Evolutionary conservation across 768 basidiomycete species (phyloP), one percentile per base, ranked within the genome.

Genomic region (Trametes meyenii): DNA sequence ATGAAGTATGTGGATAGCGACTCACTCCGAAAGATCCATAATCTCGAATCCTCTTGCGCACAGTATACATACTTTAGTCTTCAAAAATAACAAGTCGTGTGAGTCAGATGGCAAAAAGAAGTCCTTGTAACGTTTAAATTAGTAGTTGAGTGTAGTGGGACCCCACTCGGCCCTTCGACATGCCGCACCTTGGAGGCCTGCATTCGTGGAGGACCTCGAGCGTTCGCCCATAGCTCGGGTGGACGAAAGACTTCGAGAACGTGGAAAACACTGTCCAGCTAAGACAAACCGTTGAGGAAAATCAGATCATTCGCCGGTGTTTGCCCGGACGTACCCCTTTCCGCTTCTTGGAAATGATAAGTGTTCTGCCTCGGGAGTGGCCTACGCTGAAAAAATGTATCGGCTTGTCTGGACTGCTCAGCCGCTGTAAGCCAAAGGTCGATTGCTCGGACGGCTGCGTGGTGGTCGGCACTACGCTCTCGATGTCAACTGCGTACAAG

Each of bases 51-150:
- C 58, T 11, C 43, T 33, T 1, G 62, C 23, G 19, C 57, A 59
- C 14, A 64, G 35, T 11, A 64, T 52, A 36, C 62, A 64, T 5
- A 64, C 23, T 16, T 64, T 64, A 2, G 40, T 60, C 58, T 64
- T 64, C 10, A 64, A 49, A 38, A 64, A 64, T 17, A 60, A 71
- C 0, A 81, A 70, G 58, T 76, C 74, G 63, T 86, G 90, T 0
- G 94, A 87, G 69, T 96, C 93, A 0, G 89, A 92, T 2, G 91
- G 92, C 49, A 95, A 73, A 82, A 92, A 94, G 75, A 94, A 95
- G 73, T 94, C 91, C 80, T 83, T 58, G 42, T n/a, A 50, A 13
- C 2, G 16, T 12, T 12, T 26, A 19, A 7, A 46, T 1, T 16
- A 2, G 14, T 14, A 11, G 29, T 7, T 63, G 26, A n/a, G 1